Conservation (phyloP, 768 basidiomycete genomes). For the Polyporus arcularius region DNA sequence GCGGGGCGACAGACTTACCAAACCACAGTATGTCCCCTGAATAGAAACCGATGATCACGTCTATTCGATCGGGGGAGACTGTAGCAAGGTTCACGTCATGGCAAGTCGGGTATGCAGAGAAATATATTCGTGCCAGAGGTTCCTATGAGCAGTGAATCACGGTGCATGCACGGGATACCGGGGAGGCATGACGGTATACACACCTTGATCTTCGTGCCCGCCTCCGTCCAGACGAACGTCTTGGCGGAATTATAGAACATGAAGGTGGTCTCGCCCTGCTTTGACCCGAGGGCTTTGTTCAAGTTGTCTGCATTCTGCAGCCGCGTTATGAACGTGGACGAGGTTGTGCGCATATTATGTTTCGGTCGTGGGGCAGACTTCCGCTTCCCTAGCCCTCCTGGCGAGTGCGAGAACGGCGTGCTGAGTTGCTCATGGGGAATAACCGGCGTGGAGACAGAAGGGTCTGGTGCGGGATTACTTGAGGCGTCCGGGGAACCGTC, state of each 20-base stretch:
- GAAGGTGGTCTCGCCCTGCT: conserved; percentile 84
- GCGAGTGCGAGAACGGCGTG: conserved; percentile 61
- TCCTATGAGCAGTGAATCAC: conserved; percentile 53
- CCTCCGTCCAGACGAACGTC: conserved; percentile 84
- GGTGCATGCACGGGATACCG: conserved; percentile 1
- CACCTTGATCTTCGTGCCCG: conserved; percentile 84
- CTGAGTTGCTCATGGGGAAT: conserved; percentile 47
- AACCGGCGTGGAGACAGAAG: conserved; percentile 35
- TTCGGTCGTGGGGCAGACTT: conserved; percentile 71
- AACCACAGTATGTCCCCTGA: conserved; percentile 98
- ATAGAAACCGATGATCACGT: conserved; percentile 88
- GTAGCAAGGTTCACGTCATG: conserved; percentile 85
- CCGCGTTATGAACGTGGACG: conserved; percentile 89
- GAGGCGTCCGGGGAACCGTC: conserved; percentile 46
- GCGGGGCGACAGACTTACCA: conserved; percentile 48
- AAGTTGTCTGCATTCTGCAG: conserved; percentile 81
- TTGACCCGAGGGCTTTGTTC: conserved; percentile 66
- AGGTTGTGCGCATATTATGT: conserved; percentile 87
- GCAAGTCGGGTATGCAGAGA: conserved; percentile 86
- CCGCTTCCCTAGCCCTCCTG: conserved; percentile 58
- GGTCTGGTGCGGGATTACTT: conserved; percentile 29
- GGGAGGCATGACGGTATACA: conserved; percentile 16
- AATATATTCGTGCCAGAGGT: conserved; percentile 80
- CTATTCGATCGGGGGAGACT: conserved; percentile 74
- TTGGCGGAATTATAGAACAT: conserved; percentile 88